Base-by-base conservation (phyloP, 1,139 yeast genomes). In the Suhomyces anneliseae region DNA sequence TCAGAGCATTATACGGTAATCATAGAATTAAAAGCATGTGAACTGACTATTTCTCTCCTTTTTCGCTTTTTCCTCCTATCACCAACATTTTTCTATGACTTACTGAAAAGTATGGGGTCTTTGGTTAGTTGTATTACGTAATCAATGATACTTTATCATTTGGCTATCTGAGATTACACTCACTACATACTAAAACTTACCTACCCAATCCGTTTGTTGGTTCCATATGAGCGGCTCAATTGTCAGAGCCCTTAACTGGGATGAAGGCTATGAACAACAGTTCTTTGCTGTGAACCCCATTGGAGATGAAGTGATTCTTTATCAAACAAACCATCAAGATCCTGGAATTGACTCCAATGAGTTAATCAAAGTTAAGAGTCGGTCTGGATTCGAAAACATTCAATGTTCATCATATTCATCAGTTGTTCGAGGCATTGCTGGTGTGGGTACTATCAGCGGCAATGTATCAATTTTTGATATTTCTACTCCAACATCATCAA, bases 361-460 rank as follows among this genome's bases (percentile, higher is more conserved):
- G 10, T 71, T 85, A 27, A 56, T 69, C 15, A 83, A 81, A 53
- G 54, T 81, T 26, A 66, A 68, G 46, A 79, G 82, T 24, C 71
- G 84, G 43, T 72, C 79, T 33, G 93, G 90, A 9, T 84, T 88
- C 58, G 89, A 84, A 44, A 80, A 81, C 49, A 82, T 90, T 43
- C 88, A 85, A 52, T 85, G 93, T 60, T 70, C 85, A 45, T 83
- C 87, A 34, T 87, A 85, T 61, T 83, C 92, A 3, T 70, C 78
- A 1, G 58, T 65, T 2, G 72, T 72, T 31, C 70, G 73, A 7
- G 95, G 95, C 1, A 60, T 87, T 14, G 77, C 83, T 0, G 89
- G 85, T 9, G 86, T 84, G 11, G 96, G 96, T 1, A 86, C 87
- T 42, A 74, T 83, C 47, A 83, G 81, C 58, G 97, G 97, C 1